Conservation (phyloP, 495 filamentous ascomycete genomes). For the Aspergillus haitiensis region DNA sequence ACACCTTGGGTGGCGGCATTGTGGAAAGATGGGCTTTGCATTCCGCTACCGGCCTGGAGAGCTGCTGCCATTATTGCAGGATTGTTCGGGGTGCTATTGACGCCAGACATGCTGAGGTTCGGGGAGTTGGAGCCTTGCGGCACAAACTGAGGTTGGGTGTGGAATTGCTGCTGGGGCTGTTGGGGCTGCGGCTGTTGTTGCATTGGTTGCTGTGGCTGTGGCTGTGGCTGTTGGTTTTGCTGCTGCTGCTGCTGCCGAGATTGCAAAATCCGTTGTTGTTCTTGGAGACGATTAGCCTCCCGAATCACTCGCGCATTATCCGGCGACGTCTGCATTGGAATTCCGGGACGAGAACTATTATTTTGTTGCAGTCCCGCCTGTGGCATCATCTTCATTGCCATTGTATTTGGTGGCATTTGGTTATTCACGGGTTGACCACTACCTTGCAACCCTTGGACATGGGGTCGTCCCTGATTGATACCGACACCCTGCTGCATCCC, state of each 20-base stretch:
- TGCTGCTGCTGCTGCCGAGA: constrained; percentile 60
- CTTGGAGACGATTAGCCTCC: constrained; percentile 64
- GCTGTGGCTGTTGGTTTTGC: constrained; percentile 39
- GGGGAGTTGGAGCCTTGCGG: constrained; percentile 48
- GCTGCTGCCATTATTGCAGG: constrained; percentile 53
- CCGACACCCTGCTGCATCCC: constrained; percentile 39
- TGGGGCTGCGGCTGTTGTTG: constrained; percentile 39
- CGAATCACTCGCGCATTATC: constrained; percentile 54
- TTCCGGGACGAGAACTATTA: constrained; percentile 57
- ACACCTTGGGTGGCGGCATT: constrained; percentile 44
- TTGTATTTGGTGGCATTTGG: constrained; percentile 52
- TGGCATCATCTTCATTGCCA: constrained; percentile 68
- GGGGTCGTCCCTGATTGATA: constrained; percentile 41
- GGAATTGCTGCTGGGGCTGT: constrained; percentile 45
- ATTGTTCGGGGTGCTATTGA: constrained; percentile 56
- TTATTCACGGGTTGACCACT: constrained; percentile 41
- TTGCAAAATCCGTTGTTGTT: constrained; percentile 64
- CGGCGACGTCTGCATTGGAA: constrained; percentile 56
- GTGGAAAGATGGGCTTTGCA: constrained; percentile 52
- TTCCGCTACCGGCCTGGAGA: constrained; percentile 50
- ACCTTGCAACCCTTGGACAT: constrained; percentile 42
- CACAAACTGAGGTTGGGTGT: constrained; percentile 41
- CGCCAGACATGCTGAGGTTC: constrained; percentile 44
- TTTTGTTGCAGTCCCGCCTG: constrained; percentile 68
- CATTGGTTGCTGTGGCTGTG: constrained; percentile 41